Base-by-base conservation (phyloP, 2,329 filamentous ascomycete genomes). In the Emmonsiellopsis sp. region DNA sequence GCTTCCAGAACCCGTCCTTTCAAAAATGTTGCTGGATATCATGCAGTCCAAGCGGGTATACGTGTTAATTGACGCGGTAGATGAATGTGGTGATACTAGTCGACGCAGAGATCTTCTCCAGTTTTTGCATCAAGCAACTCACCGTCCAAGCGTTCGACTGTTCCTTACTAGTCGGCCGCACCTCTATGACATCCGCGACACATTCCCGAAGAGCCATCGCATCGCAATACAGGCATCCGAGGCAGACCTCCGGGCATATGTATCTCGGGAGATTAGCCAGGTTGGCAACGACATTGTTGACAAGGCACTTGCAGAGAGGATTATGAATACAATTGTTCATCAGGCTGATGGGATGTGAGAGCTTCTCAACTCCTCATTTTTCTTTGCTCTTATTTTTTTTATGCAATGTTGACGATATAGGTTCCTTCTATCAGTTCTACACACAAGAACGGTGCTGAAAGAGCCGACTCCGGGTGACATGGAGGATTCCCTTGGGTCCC, bases 321-420 rank as follows among this genome's bases (percentile, higher is more conserved):
- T 49, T 6, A 36, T 49, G 14, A 36, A 40, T 40, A 49, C 34
- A 36, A 32, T 49, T 40, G 17, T 49, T 27, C 9, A 21, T 9
- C 36, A 49, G 17, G 47, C 47, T 11, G 47, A 49, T 32, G 47
- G 47, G 13, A 49, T 49, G 47, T 49, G 14, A 49, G 47, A 17
- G 32, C 37, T 8, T 21, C 7, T 40, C 5, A 27, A 27, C 3
- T 27, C 21, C 5, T 27, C 21, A 27, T 5, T 27, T 27, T 27
- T 27, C 21, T 7, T 49, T n/a, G n/a, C 31, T 6, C 21, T 11
- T 8, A 21, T 5, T 49, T 14, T 14, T 31, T 40, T 32, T 7
- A 37, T 37, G 7, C 5, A 7, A 11, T 27, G 21, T 27, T 27
- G 21, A 27, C 21, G 5, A 40, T 49, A 40, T 31, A 49, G 47